phyloP scores from a whole-genome alignment of 2,329 filamentous ascomycete species.

The Cladorrhinum sp. region DNA sequence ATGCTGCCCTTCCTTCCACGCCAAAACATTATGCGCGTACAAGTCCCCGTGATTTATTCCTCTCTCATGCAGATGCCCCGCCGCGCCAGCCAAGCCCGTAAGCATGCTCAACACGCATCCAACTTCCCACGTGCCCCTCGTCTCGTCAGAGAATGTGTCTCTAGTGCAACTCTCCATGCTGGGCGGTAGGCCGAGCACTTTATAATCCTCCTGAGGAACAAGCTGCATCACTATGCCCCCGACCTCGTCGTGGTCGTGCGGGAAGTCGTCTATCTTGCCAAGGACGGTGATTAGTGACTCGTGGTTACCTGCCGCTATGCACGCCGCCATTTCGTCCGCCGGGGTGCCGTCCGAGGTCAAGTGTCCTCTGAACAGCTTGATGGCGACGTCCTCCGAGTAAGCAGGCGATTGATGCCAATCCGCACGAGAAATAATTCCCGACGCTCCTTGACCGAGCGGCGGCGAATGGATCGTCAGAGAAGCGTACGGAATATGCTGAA shows the following conservation, averaged over 20 bases:
- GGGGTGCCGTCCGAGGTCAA: constrained; percentile 47
- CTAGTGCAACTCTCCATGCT: constrained; percentile 46
- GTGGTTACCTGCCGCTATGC: constrained; percentile 44
- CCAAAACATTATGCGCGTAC: constrained; percentile 48
- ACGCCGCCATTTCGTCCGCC: constrained; percentile 48
- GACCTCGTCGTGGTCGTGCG: constrained; percentile 32
- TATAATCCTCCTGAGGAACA: constrained; percentile 40
- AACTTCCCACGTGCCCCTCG: constrained; percentile 28
- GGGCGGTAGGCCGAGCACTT: constrained; percentile 43
- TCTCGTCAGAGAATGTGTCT: constrained; percentile 38
- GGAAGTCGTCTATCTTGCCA: constrained; percentile 42
- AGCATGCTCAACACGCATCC: constrained; percentile 37
- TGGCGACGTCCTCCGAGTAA: constrained; percentile 39
- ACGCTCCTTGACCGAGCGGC: constrained; percentile 45
- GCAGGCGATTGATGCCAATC: constrained; percentile 33
- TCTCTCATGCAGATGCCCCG: constrained; percentile 42
- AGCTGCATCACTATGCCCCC: constrained; percentile 46
- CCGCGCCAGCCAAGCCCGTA: constrained; percentile 40
- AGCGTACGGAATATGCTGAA: constrained; percentile 41
- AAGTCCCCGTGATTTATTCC: constrained; percentile 47
- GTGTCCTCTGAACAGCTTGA: constrained; percentile 49
- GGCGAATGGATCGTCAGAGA: constrained; percentile 38
- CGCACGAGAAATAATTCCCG: constrained; percentile 45
- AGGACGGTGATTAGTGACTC: constrained; percentile 45
- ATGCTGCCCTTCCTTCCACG: constrained; percentile 36